Evolutionary conservation across 2,329 filamentous ascomycete species (phyloP), one percentile per base, ranked within the genome.

Genomic region (Aspergillus ochraceus): DNA sequence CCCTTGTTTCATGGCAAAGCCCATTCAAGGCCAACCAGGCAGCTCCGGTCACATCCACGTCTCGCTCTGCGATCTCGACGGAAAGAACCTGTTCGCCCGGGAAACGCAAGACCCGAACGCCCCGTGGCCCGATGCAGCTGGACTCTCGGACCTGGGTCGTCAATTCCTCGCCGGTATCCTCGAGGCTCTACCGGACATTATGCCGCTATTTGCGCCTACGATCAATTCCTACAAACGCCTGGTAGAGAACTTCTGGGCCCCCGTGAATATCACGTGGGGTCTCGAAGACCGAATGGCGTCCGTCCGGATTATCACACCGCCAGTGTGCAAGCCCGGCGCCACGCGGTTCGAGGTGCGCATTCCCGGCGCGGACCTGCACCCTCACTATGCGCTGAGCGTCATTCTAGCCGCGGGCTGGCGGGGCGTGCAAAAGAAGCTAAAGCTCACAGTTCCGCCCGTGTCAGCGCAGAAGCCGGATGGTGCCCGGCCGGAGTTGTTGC

Each of bases 171-270:
- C 94, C 0, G 94, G 94, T 10, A 77, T 98, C 1, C 83, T 98
- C 0, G 89, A 91, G 24, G 94, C 93, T 12, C 83, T 98, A 2
- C 91, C 94, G 1, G 91, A 97, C 71, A 86, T 97, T 66, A 98
- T 98, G 94, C 94, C 94, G 1, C 82, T 98, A 54, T 82, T 98
- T 19, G 94, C 94, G 0, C 94, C 94, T 0, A 98, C 91, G 0
- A 86, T 98, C 70, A 98, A 98, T 83, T 96, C 90, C 60, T 98
- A 98, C 82, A 98, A 98, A 80, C 88, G 94, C 2, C 84, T 98
- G 0, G 94, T 98, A 2, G 94, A 98, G 80, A 98, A 98, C 79
- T 98, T 97, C 79, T 98, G 94, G 94, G 94, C 94, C 0, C 94
- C 94, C 0, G 93, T 98, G 2, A 97, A 93, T 0, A 93, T 98